Conservation (phyloP, 2,329 filamentous ascomycete genomes). For the Neophaeococcomyces mojaviensis region DNA sequence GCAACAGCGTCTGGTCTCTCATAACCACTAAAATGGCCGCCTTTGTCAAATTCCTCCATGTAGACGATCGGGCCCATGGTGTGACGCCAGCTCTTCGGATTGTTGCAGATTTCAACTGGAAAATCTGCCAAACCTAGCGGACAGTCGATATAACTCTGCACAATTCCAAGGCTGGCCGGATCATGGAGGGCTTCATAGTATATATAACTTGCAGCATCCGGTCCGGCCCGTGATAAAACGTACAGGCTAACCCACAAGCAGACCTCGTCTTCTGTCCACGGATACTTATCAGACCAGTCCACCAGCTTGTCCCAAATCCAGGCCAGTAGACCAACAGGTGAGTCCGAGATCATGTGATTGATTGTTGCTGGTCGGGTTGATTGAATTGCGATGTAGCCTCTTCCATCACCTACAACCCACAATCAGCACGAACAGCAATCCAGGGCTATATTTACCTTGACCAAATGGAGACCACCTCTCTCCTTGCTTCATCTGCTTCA, state of each 20-base stretch:
- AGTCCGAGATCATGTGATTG: slow-evolving; percentile 60
- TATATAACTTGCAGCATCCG: slow-evolving; percentile 43
- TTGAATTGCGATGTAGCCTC: slow-evolving; percentile 37
- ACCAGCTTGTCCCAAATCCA: slow-evolving; percentile 79
- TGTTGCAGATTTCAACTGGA: slow-evolving; percentile 42
- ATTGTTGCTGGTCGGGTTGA: slow-evolving; percentile 65
- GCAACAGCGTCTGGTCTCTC: slow-evolving; percentile 42
- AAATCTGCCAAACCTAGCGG: slow-evolving; percentile 47
- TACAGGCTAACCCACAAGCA: slow-evolving; percentile 69
- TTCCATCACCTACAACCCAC: slow-evolving; percentile 2
- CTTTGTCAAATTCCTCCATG: slow-evolving; percentile 36
- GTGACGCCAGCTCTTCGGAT: slow-evolving; percentile 44
- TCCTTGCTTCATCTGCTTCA: slow-evolving; percentile 28
- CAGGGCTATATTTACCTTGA: slow-evolving; percentile 41
- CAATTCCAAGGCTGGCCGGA: slow-evolving; percentile 23
- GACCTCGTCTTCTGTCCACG: slow-evolving; percentile 69
- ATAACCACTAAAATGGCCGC: slow-evolving; percentile 48
- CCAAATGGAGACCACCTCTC: slow-evolving; percentile 49
- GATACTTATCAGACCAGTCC: slow-evolving; percentile 65
- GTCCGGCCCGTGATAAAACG: slow-evolving; percentile 60
- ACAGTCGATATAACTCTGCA: slow-evolving; percentile 27
- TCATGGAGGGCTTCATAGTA: slow-evolving; percentile 1
- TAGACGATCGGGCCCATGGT: slow-evolving; percentile 46
- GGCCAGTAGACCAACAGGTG: slow-evolving; percentile 60
- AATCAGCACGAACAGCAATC: too few relatives aligned